These are phyloP conservation scores for Daldinia sp. DNA, from an alignment of 2,329 filamentous ascomycete species.

Conservation along the genomic window DNA sequence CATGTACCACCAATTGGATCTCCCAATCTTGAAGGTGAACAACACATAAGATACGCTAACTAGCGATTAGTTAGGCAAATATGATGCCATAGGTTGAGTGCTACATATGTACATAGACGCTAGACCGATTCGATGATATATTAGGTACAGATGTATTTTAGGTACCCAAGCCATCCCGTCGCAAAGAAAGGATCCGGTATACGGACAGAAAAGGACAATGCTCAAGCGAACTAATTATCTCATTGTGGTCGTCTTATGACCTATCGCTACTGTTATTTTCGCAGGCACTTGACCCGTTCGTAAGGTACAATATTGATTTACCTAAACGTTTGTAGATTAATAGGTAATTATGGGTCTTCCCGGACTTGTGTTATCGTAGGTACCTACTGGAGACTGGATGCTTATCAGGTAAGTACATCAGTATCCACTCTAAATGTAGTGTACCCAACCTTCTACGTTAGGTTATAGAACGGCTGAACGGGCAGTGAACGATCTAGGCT, in stretches of 20 bases:
- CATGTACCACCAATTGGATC: conserved; percentile 24
- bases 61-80: conserved; percentile 29
- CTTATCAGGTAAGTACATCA: conserved; percentile 2
- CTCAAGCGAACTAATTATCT: conserved; percentile 10
- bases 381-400: conserved; percentile 3
- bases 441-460: neutral
- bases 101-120: too few relatives aligned
- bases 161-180: neutral
- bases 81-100: conserved; percentile 29
- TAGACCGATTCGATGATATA: neutral
- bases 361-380: conserved; percentile 22
- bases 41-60: conserved; percentile 9
- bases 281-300: conserved; percentile 8
- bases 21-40: conserved; percentile 21
- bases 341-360: conserved; percentile 20
- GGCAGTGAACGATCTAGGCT: neutral
- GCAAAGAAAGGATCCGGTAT: neutral
- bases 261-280: conserved; percentile 11
- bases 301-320: neutral
- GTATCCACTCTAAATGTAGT: conserved; percentile 14
- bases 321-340: conserved; percentile 1
- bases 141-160: neutral
- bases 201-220: neutral
- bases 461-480: neutral
- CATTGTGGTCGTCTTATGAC: conserved; percentile 25